Percentiles rank a stretch among this genome's conserved stretches.
phyloP scores from a whole-genome alignment of 2,329 filamentous ascomycete species.

The Alternaria sp. region DNA sequence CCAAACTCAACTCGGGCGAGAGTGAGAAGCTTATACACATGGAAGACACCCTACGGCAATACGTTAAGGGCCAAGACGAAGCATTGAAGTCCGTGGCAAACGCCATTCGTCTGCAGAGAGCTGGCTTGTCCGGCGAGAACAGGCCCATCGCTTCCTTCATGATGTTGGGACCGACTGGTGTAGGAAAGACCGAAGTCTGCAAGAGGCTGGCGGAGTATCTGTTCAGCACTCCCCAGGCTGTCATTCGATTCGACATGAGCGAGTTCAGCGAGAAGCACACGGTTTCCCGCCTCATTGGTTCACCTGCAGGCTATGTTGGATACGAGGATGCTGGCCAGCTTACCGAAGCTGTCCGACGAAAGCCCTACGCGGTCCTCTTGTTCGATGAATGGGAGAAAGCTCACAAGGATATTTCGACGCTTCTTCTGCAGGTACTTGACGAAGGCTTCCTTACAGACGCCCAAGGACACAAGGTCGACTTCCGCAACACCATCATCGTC shows the following conservation, averaged over 20 bases:
- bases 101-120: conserved; percentile 91
- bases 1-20: conserved; percentile 90
- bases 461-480: conserved; percentile 96
- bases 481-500: conserved; percentile 95
- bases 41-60: conserved; percentile 85
- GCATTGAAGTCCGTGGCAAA: conserved; percentile 89
- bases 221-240: conserved; percentile 88
- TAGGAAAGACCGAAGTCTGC: conserved; percentile 96
- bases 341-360: conserved; percentile 91
- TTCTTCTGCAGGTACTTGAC: conserved; percentile 92
- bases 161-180: conserved; percentile 95
- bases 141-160: conserved; percentile 93
- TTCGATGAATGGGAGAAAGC: conserved; percentile 99
- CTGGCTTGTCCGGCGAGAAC: conserved; percentile 89
- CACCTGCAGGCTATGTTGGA: conserved; percentile 91
- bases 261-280: conserved; percentile 99
- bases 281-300: conserved; percentile 88
- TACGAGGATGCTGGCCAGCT: conserved; percentile 97
- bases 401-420: conserved; percentile 89
- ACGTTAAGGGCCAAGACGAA: conserved; percentile 91
- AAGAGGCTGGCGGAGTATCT: conserved; percentile 94
- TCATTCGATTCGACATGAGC: conserved; percentile 95
- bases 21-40: conserved; percentile 94
- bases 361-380: conserved; percentile 91
- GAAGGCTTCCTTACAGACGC: conserved; percentile 95